Base-by-base conservation (phyloP, 169 alveolate genomes). In the Eimeria sp. region DNA sequence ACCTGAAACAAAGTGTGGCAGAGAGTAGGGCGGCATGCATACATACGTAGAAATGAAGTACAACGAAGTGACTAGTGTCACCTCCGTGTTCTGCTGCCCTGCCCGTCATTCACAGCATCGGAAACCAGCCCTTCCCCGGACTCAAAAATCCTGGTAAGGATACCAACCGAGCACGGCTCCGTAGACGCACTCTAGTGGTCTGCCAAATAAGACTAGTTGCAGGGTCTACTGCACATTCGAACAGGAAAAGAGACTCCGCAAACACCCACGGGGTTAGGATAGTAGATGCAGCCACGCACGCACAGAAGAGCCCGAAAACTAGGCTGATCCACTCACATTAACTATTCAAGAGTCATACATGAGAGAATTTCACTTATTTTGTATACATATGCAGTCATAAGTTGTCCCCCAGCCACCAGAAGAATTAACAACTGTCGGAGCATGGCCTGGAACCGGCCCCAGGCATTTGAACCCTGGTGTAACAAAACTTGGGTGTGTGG, bases 1-100 rank as follows among this genome's bases (percentile, higher is more conserved):
- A 4, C 99, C 99, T 96, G 97, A 97, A 76, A 20, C 57, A 18
- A 47, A 72, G 47, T 27, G 10, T 22, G 34, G 34, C 54, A 73
- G 5, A 54, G 18, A 18, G 57, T 2, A 54, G 18, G 14, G 57
- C 11, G 14, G 47, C 30, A n/a, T 70, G 75, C 43, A 67, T 14
- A 67, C 22, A 34, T 2, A 3, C 47, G 30, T 16, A 27, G 22
- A 67, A 20, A 27, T 11, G 47, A 67, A 14, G 47, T 22, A 30
- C 9, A 1, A 25, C 49, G 14, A 14, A 2, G 47, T 9, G 20
- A 27, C 78, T 20, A 30, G 27, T 61, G 9, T 61, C 27, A 20
- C 78, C 78, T 27, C 4, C 49, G n/a, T 11, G 20, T 4, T 11
- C 78, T 27, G 30, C 78, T 27, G 30, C 78, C 14, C 78, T 67